Conservation (phyloP, 495 filamentous ascomycete genomes). For the Tuber borchii region DNA sequence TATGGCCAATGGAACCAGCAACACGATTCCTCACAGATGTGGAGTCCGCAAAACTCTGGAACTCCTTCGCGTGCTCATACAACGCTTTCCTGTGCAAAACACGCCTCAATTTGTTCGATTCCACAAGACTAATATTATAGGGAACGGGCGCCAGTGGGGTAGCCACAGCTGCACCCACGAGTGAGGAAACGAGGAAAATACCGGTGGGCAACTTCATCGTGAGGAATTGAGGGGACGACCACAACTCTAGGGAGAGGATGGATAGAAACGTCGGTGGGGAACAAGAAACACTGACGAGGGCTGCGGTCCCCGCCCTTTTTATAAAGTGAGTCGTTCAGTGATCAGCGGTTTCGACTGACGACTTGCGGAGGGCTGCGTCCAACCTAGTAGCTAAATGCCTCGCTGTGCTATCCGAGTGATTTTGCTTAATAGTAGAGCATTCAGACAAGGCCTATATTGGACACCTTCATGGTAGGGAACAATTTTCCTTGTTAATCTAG, state of each 20-base stretch:
- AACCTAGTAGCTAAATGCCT: neutral
- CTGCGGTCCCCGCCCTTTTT: neutral
- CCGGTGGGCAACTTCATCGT: neutral
- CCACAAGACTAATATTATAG: constrained; percentile 20
- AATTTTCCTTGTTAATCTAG: neutral
- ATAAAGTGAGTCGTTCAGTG: neutral
- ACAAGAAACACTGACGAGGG: neutral
- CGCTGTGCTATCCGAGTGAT: neutral
- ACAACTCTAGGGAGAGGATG: neutral
- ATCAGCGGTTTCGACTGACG: neutral
- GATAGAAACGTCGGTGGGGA: neutral
- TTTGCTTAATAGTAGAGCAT: neutral
- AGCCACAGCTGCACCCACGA: neutral
- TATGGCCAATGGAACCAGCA: constrained; percentile 57
- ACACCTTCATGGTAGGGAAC: neutral
- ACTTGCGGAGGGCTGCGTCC: neutral
- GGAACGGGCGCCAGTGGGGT: neutral
- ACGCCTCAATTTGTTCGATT: constrained; percentile 36
- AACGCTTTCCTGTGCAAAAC: constrained; percentile 42
- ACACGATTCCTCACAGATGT: constrained; percentile 51
- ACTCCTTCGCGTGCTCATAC: constrained; percentile 46
- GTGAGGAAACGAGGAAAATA: neutral
- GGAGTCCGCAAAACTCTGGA: constrained; percentile 46
- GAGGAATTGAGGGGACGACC: neutral
- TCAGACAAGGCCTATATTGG: neutral